These are phyloP conservation scores for Kwoniella sp. DNA, from an alignment of 768 basidiomycete species.

Conservation along the genomic window DNA sequence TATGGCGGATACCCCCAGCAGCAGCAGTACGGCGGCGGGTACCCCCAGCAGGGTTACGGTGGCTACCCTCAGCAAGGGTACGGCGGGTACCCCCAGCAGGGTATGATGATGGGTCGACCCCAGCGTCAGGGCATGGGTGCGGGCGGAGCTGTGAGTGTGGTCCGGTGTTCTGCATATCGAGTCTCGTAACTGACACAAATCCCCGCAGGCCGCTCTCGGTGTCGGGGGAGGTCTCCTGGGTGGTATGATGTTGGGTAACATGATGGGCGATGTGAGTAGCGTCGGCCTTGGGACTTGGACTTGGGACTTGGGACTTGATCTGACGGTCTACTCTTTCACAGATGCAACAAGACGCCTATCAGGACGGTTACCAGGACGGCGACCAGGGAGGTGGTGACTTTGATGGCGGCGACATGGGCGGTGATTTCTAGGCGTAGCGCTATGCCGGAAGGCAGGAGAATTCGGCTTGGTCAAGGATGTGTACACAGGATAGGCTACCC, in stretches of 20 bases:
- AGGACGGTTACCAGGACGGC: slow-evolving; percentile 35
- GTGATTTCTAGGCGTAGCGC: slow-evolving; percentile 14
- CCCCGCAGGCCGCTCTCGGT: slow-evolving; percentile 31
- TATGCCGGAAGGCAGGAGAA: too few species aligned
- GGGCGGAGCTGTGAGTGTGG: slow-evolving; percentile 27
- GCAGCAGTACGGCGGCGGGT: slow-evolving; percentile 19
- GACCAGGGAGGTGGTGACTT: slow-evolving; percentile 22
- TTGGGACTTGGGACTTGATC: background rate
- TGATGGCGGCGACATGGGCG: slow-evolving; percentile 24
- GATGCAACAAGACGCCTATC: slow-evolving; percentile 27
- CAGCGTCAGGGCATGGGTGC: slow-evolving; percentile 38
- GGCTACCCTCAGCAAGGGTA: slow-evolving; percentile 26
- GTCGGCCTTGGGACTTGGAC: background rate
- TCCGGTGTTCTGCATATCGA: too few species aligned
- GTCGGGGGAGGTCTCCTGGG: slow-evolving; percentile 40
- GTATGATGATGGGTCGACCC: slow-evolving; percentile 17
- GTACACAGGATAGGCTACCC: too few species aligned
- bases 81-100: slow-evolving; percentile 17
- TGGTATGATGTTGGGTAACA: slow-evolving; percentile 43
- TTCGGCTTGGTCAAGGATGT: too few species aligned
- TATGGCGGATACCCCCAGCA: slow-evolving; percentile 25
- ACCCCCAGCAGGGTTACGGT: slow-evolving; percentile 31
- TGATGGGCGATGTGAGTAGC: slow-evolving; percentile 36
- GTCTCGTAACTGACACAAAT: too few species aligned
- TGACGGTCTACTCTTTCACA: background rate